Evolutionary conservation across 2,329 filamentous ascomycete genomes (phyloP), one percentile per base, ranked within the genome.

Genomic region (Fusarium sp.): DNA sequence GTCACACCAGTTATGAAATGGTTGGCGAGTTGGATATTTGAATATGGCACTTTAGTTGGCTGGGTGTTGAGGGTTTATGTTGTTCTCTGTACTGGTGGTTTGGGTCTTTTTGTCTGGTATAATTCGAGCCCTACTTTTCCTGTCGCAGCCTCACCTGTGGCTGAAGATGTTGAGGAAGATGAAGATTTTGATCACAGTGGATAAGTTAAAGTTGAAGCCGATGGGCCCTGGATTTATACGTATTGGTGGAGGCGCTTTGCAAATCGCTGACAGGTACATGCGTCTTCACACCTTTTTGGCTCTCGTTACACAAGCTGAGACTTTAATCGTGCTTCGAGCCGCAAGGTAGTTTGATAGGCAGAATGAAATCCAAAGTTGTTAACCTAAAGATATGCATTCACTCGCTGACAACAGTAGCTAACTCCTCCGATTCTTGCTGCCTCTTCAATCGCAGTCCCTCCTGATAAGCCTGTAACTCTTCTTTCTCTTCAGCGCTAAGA

Each of bases 1-100:
- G 59, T 62, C 1, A 62, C 59, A 6, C 59, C 59, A 3, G 40
- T 20, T 1, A 62, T 62, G 59, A 43, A 62, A 17, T 62, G 59
- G 59, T 15, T 62, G 19, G 59, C 59, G 0, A 62, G 59, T 2
- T 62, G 59, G 59, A 3, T 56, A 4, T 25, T 20, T 2, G 20
- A 62, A 15, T 62, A 62, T 5, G 57, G 57, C 6, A 7, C 40
- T 6, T 11, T 23, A 2, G 23, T 44, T 2, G 4, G n/a, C 1
- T 62, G 49, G 57, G 4, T 23, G 15, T 6, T 62, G 2, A 62
- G 43, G 22, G 4, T 62, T 1, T 20, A 48, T 7, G 1, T 62
- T 1, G 59, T 62, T 19, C n/a, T 62, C 0, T 15, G 19, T 4
- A 62, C 49, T 10, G 57, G 37, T 3, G 37, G 49, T 0, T 2